Conservation (phyloP, 1,139 yeast genomes). For the Yamadazyma trypodendri region DNA sequence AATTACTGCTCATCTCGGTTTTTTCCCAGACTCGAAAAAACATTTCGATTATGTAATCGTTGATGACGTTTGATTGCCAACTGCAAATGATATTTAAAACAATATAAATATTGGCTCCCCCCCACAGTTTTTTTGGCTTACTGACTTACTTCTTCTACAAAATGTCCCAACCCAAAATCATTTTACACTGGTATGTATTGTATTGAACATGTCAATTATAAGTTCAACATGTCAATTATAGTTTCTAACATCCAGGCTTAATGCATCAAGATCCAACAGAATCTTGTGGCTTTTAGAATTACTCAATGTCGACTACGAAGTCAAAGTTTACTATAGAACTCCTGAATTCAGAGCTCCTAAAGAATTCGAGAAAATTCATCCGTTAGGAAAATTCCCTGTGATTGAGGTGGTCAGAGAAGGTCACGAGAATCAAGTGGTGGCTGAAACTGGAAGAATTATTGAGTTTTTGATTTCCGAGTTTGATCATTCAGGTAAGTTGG, state of each 20-base stretch:
- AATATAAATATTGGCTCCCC: background rate
- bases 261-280: constrained; percentile 39
- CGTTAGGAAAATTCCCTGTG: constrained; percentile 43
- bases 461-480: constrained; percentile 30
- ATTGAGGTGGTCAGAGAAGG: constrained; percentile 31
- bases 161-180: constrained; percentile 12
- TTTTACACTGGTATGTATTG: constrained; percentile 18
- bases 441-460: constrained; percentile 41
- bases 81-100: background rate
- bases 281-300: constrained; percentile 42
- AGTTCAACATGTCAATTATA: no score
- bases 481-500: constrained; percentile 27
- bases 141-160: background rate
- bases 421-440: constrained; percentile 21
- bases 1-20: constrained; percentile 10
- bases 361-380: constrained; percentile 34
- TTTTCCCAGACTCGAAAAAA: background rate
- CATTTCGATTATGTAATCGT: constrained; percentile 1
- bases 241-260: constrained; percentile 21
- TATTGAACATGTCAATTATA: background rate
- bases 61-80: background rate
- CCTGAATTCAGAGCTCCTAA: constrained; percentile 34
- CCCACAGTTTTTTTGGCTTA: background rate
- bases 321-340: constrained; percentile 31
- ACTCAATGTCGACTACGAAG: constrained; percentile 33